A percentile compares a stretch with the other conserved stretches of the same genome.
These are phyloP conservation scores for Pouteria campechiana DNA, from an alignment of 179 eudicot species.

Conservation along the genomic window DNA sequence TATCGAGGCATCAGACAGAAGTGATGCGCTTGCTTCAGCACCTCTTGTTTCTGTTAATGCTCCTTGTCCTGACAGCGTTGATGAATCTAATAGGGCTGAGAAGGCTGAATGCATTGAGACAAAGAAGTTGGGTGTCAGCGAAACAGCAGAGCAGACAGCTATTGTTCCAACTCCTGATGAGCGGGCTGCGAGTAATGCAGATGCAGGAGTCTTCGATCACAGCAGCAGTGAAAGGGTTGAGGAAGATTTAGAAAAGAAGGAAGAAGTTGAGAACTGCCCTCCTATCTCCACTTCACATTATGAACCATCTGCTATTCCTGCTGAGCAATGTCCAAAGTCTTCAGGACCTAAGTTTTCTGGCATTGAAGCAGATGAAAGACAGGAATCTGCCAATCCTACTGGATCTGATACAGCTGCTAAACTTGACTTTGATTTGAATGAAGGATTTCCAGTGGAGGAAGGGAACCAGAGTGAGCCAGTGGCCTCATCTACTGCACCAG, in stretches of 20 bases:
- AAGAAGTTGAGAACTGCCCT: slow-evolving; percentile 4
- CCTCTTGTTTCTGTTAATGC: no score
- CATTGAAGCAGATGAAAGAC: slow-evolving; percentile 12
- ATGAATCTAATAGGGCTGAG: no score
- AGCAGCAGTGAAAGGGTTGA: neutral
- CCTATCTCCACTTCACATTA: slow-evolving; percentile 4
- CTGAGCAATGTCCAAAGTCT: slow-evolving; percentile 3
- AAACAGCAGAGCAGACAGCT: no score
- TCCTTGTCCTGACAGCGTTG: no score
- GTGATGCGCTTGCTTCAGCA: no score
- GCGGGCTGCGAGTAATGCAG: no score
- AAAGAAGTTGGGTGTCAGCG: no score
- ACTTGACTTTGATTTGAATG: slow-evolving; percentile 80
- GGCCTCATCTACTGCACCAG: slow-evolving; percentile 8
- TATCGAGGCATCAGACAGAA: no score
- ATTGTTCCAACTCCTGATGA: no score
- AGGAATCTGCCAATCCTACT: slow-evolving; percentile 13
- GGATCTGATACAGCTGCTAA: slow-evolving; percentile 27
- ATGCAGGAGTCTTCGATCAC: no score
- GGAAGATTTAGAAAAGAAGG: slow-evolving; percentile 12
- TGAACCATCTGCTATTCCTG: slow-evolving; percentile 11
- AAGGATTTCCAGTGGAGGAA: slow-evolving; percentile 73
- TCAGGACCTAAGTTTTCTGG: slow-evolving; percentile 7
- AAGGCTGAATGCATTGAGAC: no score
- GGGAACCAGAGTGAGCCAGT: slow-evolving; percentile 42